These are phyloP conservation scores for Xylariaceae sp. DNA, from an alignment of 2,329 filamentous ascomycete genomes.

Conservation along the genomic window DNA sequence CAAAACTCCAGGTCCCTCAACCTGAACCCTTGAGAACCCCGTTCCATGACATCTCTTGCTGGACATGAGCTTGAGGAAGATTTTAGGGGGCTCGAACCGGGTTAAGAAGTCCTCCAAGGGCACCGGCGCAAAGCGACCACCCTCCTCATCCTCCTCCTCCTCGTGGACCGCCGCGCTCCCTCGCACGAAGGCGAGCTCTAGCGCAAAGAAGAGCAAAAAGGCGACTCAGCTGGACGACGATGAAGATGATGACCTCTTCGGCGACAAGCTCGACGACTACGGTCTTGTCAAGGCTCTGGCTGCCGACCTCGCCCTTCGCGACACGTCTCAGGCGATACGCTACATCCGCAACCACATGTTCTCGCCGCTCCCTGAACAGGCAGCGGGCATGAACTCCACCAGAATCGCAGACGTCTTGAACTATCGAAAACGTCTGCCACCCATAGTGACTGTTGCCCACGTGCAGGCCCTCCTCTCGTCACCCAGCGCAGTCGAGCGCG, in stretches of 20 bases:
- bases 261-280: conserved; percentile 50
- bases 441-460: conserved; percentile 58
- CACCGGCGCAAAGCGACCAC: conserved; percentile 15
- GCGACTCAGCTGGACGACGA: conserved; percentile 9
- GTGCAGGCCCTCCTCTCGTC: conserved; percentile 55
- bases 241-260: conserved; percentile 28
- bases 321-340: conserved; percentile 57
- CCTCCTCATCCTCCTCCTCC: conserved; percentile 12
- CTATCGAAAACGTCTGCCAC: conserved; percentile 51
- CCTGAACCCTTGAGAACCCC: too few species aligned
- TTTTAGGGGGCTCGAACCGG: conserved; percentile 25
- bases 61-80: conserved; percentile 24
- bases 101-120: conserved; percentile 23
- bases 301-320: conserved; percentile 48
- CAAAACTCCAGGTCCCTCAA: too few species aligned
- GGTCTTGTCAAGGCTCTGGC: conserved; percentile 50
- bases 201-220: conserved; percentile 4
- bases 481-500: conserved; percentile 59
- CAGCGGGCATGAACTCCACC: conserved; percentile 55
- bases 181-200: conserved; percentile 14
- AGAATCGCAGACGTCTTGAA: conserved; percentile 57
- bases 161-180: conserved; percentile 19
- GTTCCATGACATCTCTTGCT: conserved; percentile 16
- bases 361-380: conserved; percentile 48
- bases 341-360: conserved; percentile 58